These are phyloP conservation scores for Peronospora farinosa DNA, from an alignment of 352 stramenopile species.

Conservation along the genomic window DNA sequence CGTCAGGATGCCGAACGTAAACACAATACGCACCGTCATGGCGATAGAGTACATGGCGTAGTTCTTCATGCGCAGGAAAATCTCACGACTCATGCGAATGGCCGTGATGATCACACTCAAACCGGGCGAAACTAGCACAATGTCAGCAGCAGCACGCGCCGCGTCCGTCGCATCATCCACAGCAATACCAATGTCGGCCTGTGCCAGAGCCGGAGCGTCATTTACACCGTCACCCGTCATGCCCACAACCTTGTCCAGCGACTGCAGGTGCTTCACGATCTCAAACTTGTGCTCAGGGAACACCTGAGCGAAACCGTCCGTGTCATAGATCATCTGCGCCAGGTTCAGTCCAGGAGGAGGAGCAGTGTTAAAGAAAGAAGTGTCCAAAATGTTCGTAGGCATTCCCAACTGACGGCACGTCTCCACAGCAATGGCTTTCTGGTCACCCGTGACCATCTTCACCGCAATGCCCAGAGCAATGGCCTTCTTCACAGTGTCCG, in stretches of 20 bases:
- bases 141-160: constrained; percentile 82
- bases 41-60: constrained; percentile 90
- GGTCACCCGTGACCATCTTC: constrained; percentile 96
- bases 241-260: constrained; percentile 70
- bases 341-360: constrained; percentile 55
- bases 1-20: constrained; percentile 83
- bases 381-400: constrained; percentile 80
- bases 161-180: constrained; percentile 87
- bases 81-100: constrained; percentile 82
- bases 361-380: constrained; percentile 71
- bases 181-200: constrained; percentile 90
- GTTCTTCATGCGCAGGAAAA: constrained; percentile 89
- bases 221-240: constrained; percentile 90
- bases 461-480: constrained; percentile 88
- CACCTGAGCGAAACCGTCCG: constrained; percentile 91
- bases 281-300: constrained; percentile 91
- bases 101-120: constrained; percentile 86
- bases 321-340: constrained; percentile 85
- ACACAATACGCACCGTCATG: constrained; percentile 84
- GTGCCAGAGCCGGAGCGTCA: constrained; percentile 84
- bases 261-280: constrained; percentile 87
- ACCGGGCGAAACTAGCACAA: constrained; percentile 85
- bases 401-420: constrained; percentile 88
- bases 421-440: constrained; percentile 89
- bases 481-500: constrained; percentile 87